These are phyloP conservation scores for Barnettozyma salicaria DNA, from an alignment of 805 yeast species.

Conservation along the genomic window DNA sequence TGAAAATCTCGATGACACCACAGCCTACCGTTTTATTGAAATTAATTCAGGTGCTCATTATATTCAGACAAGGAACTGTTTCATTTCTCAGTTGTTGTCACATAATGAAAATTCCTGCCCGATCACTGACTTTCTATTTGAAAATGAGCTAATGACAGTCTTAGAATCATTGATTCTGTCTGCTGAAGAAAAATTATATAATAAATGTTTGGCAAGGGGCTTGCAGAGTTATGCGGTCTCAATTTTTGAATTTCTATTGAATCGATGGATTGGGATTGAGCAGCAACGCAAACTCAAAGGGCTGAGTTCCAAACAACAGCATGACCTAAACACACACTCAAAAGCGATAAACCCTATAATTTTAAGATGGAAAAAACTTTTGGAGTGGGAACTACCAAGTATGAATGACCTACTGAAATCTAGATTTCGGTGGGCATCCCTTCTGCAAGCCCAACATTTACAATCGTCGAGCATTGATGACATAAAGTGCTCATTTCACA, in stretches of 20 bases:
- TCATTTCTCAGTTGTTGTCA: conserved; percentile 26
- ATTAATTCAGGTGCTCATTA: conserved; percentile 29
- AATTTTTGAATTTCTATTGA: conserved; percentile 42
- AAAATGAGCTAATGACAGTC: conserved; percentile 13
- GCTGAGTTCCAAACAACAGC: conserved; percentile 26
- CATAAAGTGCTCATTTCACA: conserved; percentile 24
- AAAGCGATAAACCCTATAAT: conserved; percentile 40
- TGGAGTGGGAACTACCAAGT: conserved; percentile 10
- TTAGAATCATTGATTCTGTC: conserved; percentile 18
- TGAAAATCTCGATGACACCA: conserved; percentile 15
- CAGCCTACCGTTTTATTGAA: conserved; percentile 23
- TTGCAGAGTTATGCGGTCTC: conserved; percentile 21
- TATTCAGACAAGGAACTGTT: conserved; percentile 32
- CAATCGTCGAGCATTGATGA: conserved; percentile 31
- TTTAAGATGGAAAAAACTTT: conserved; percentile 39
- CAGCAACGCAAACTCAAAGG: conserved; percentile 14
- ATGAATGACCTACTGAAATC: conserved; percentile 15
- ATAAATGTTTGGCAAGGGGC: background rate
- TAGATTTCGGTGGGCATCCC: conserved; percentile 44
- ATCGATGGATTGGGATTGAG: conserved; percentile 33
- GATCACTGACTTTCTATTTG: conserved; percentile 37
- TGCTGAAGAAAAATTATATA: conserved; percentile 22
- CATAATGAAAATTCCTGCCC: conserved; percentile 23
- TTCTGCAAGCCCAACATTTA: conserved; percentile 38
- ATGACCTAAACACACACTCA: conserved; percentile 28